Conservation (phyloP, 768 basidiomycete species). For the Leccinum uliginosum region DNA sequence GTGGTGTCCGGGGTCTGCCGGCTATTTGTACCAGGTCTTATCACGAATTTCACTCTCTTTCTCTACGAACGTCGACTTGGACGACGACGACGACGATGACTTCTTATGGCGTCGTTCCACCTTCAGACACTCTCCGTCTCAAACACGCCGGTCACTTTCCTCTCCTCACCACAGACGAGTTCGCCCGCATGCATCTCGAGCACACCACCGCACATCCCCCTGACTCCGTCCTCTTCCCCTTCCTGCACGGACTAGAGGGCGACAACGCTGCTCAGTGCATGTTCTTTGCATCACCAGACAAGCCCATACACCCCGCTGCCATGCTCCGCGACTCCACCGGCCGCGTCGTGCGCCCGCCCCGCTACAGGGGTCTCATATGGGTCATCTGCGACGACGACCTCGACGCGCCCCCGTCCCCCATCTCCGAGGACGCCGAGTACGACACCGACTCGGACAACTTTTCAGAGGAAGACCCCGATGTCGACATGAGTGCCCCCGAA, state of each 20-base stretch:
- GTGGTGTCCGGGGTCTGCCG: conserved; percentile 15
- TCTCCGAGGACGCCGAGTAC: conserved; percentile 27
- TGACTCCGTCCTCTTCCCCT: conserved; percentile 82
- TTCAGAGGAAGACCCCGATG: conserved; percentile 23
- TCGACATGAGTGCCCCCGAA: conserved; percentile 29
- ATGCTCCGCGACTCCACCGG: conserved; percentile 25
- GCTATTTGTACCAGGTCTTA: conserved; percentile 25
- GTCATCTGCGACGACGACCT: conserved; percentile 75
- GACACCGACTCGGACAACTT: conserved; percentile 29
- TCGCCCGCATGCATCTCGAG: conserved; percentile 57
- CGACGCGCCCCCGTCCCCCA: conserved; percentile 16
- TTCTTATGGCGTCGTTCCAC: conserved; percentile 22
- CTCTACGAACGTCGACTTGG: neutral
- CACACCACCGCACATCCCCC: conserved; percentile 69
- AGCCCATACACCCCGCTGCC: conserved; percentile 13
- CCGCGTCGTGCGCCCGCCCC: conserved; percentile 33
- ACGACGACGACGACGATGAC: neutral
- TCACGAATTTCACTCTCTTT: conserved; percentile 1
- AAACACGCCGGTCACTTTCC: conserved; percentile 13
- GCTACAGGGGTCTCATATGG: conserved; percentile 77
- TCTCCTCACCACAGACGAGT: conserved; percentile 42
- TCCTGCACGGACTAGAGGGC: conserved; percentile 83
- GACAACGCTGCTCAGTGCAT: conserved; percentile 73
- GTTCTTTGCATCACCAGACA: conserved; percentile 54
- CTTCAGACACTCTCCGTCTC: conserved; percentile 1